Conservation (phyloP, 108 stramenopile genomes). For the Phaeodactylum tricornutum region DNA sequence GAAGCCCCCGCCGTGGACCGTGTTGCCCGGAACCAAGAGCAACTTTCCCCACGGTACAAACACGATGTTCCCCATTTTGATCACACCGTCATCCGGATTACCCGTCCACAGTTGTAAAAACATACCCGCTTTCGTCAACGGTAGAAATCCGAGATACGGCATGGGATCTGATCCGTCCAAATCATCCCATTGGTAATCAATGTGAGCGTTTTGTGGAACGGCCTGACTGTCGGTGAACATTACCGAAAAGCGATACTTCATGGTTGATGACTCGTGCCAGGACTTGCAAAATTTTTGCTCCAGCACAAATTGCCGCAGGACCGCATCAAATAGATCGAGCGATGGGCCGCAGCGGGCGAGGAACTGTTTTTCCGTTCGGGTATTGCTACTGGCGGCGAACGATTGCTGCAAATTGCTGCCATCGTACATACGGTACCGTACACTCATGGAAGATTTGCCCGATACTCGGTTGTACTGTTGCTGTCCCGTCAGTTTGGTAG, state of each 20-base stretch:
- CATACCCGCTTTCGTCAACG: slow-evolving; percentile 49
- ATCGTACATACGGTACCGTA: too few relatives aligned
- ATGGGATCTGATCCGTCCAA: slow-evolving; percentile 17
- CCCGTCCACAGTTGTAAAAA: slow-evolving; percentile 39
- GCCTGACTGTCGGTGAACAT: slow-evolving; percentile 33
- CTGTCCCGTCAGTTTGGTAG: too few relatives aligned
- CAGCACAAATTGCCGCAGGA: too few relatives aligned
- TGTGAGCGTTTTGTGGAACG: slow-evolving; percentile 56
- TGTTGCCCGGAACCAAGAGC: slow-evolving; percentile 38
- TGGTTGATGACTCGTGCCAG: too few relatives aligned
- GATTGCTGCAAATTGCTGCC: too few relatives aligned
- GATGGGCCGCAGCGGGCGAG: too few relatives aligned
- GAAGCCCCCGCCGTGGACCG: slow-evolving; percentile 65
- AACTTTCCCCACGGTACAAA: slow-evolving; percentile 51
- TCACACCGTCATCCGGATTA: not conserved
- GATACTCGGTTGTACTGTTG: too few relatives aligned
- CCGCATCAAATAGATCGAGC: too few relatives aligned
- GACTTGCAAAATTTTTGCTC: too few relatives aligned
- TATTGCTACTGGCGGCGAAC: too few relatives aligned
- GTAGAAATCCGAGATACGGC: slow-evolving; percentile 45
- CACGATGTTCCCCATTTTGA: slow-evolving; percentile 24
- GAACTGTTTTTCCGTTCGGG: too few relatives aligned
- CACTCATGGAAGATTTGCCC: too few relatives aligned
- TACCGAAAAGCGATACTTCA: slow-evolving; percentile 32
- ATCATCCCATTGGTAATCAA: slow-evolving; percentile 50